phyloP scores from a whole-genome alignment of 768 basidiomycete species.

The Tylopilus subfusipes region DNA sequence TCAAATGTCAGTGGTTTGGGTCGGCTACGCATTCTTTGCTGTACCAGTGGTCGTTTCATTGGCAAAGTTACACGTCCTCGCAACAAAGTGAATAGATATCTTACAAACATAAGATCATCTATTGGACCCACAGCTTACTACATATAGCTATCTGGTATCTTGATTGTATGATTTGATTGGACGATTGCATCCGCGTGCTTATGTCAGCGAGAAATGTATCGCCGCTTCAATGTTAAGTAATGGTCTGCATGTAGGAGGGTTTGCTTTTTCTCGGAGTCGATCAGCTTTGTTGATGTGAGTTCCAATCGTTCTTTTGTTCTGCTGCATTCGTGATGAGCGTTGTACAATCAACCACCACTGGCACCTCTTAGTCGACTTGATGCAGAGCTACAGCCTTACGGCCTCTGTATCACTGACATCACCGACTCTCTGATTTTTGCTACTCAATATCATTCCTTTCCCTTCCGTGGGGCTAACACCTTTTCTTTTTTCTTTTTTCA shows the following conservation, averaged over 20 bases:
- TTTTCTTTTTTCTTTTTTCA: slow-evolving; percentile 10
- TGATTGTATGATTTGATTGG: neutral
- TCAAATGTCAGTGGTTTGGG: slow-evolving; percentile 61
- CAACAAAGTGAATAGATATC: slow-evolving; percentile 35
- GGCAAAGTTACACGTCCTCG: slow-evolving; percentile 61
- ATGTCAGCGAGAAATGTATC: neutral
- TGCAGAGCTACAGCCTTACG: slow-evolving; percentile 33
- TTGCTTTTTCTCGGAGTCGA: neutral
- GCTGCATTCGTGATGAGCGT: slow-evolving; percentile 66
- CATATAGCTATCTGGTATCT: neutral
- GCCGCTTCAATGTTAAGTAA: slow-evolving; percentile 5
- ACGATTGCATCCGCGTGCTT: neutral
- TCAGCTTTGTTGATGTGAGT: slow-evolving; percentile 14
- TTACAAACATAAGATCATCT: neutral
- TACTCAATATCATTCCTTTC: neutral
- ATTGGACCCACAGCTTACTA: neutral
- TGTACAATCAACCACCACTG: slow-evolving; percentile 67
- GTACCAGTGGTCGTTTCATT: slow-evolving; percentile 68
- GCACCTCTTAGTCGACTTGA: slow-evolving; percentile 92
- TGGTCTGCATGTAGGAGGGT: neutral
- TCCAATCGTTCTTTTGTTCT: neutral
- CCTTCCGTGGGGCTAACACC: slow-evolving; percentile 15
- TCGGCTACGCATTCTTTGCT: slow-evolving; percentile 70
- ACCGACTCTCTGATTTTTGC: slow-evolving; percentile 51
- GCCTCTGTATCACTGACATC: slow-evolving; percentile 72